Percentiles rank a stretch among this genome's conserved stretches.
Evolutionary conservation across 148 eudicot species (phyloP).

Genomic region (Nepenthes mirabilis): DNA sequence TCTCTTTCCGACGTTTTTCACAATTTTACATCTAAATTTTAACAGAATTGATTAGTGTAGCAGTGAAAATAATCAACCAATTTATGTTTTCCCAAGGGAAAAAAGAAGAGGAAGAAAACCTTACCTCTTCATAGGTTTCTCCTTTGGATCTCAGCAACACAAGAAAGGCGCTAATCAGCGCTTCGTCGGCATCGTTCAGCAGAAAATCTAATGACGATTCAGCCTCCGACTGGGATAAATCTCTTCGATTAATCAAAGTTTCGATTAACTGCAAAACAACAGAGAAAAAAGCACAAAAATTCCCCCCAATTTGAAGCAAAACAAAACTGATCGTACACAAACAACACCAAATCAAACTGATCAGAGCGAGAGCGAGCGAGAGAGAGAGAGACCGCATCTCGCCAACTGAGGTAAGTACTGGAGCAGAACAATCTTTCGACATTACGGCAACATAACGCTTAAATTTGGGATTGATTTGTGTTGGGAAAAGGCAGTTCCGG

Average conservation of each 20-base stretch:
- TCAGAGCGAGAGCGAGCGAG: neutral
- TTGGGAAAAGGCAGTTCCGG: neutral
- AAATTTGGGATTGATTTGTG: no score
- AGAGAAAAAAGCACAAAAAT: no score
- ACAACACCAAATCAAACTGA: neutral
- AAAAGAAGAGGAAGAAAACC: neutral
- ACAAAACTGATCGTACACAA: neutral
- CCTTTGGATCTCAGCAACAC: slow-evolving; percentile 95
- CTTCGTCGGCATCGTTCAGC: slow-evolving; percentile 66
- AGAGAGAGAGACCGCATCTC: slow-evolving; percentile 22
- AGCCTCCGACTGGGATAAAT: slow-evolving; percentile 61
- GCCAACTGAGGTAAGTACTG: slow-evolving; percentile 30
- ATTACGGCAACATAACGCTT: neutral
- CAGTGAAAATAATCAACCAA: no score
- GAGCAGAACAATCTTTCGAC: slow-evolving; percentile 9
- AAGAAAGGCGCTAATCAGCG: slow-evolving; percentile 86
- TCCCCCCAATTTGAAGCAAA: slow-evolving; percentile 1
- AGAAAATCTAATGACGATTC: slow-evolving; percentile 63
- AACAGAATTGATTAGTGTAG: no score
- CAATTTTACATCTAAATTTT: no score
- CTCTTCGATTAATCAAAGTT: slow-evolving; percentile 42
- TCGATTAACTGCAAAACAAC: slow-evolving; percentile 57
- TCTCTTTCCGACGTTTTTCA: no score
- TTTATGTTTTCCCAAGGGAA: no score
- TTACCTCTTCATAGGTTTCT: slow-evolving; percentile 90